Evolutionary conservation across 2,329 filamentous ascomycete species (phyloP).

Genomic region (Juglanconis oblonga): DNA sequence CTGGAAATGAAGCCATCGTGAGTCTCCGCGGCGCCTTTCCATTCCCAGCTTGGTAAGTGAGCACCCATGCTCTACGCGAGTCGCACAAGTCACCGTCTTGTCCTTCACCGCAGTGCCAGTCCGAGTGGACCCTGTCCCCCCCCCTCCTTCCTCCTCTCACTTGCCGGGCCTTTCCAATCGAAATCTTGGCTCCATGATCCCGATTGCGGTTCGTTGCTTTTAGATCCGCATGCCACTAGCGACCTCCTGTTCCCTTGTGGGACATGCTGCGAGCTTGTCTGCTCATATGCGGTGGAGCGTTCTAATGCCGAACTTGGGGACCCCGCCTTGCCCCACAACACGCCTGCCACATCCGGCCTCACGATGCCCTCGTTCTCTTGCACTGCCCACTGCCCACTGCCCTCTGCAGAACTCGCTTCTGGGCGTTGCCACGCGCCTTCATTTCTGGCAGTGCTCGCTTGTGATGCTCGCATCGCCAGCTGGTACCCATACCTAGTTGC

Average conservation of each 20-base stretch:
- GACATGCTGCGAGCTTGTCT: background rate
- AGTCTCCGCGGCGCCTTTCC: background rate
- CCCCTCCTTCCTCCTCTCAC: background rate
- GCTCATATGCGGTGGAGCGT: background rate
- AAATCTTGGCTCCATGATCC: background rate
- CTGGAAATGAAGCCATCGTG: constrained; percentile 15
- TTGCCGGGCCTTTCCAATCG: background rate
- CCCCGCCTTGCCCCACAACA: background rate
- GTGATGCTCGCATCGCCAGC: too few species aligned
- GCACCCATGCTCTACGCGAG: background rate
- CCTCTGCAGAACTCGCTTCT: background rate
- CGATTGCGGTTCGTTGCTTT: background rate
- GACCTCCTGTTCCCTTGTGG: background rate
- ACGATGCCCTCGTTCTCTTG: background rate
- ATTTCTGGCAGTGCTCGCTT: too few species aligned
- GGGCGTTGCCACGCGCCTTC: background rate
- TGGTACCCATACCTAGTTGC: too few species aligned
- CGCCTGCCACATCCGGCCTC: background rate
- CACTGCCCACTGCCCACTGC: background rate
- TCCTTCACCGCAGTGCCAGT: background rate
- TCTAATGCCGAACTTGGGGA: background rate
- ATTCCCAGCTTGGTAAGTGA: background rate
- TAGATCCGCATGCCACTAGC: background rate
- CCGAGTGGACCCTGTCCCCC: background rate
- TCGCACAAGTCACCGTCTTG: background rate